Base-by-base conservation (phyloP, 768 basidiomycete genomes). In the Tulasnella sp. region DNA sequence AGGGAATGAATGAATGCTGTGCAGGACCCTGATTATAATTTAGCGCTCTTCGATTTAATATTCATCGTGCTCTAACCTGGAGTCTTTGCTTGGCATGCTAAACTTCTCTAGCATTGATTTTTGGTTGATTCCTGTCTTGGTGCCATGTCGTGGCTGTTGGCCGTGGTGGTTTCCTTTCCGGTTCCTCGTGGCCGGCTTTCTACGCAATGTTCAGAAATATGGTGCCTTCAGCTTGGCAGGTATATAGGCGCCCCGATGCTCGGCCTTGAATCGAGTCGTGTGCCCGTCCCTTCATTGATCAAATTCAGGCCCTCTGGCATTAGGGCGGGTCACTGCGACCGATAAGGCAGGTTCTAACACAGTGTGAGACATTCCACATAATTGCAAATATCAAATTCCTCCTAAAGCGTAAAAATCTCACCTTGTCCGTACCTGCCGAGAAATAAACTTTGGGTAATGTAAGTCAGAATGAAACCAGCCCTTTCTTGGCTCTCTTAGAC, bases 1-100 rank as follows among this genome's bases (percentile, higher is more conserved):
- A 78, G 14, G 1, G 68, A 44, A 27, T 40, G 42, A 24, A 78
- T 39, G 38, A 78, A 78, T 27, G 77, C 77, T 78, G 31, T 12
- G 27, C 31, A 42, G 62, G 36, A 52, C 38, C 24, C 19, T 3
- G 21, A 9, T 62, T n/a, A 31, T 4, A n/a, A n/a, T 24, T 62
- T 62, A 62, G 56, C 52, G 18, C 46, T 18, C 21, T 58, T 58
- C 14, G 3, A 48, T 21, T 62, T 62, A n/a, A n/a, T 27, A 4
- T 10, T 10, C 39, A 10, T 40, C 3, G 39, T 40, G 34, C 36
- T 44, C 74, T 12, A 24, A 77, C 76, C 48, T 77, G 76, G 76
- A 6, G 56, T 77, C 46, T 36, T 77, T 56, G 46, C 46, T 38
- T 58, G 38, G 36, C 62, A 77, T 38, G 52, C 76, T 6, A 77